Conservation (phyloP, 2,329 filamentous ascomycete species). For the Xylaria sp. region DNA sequence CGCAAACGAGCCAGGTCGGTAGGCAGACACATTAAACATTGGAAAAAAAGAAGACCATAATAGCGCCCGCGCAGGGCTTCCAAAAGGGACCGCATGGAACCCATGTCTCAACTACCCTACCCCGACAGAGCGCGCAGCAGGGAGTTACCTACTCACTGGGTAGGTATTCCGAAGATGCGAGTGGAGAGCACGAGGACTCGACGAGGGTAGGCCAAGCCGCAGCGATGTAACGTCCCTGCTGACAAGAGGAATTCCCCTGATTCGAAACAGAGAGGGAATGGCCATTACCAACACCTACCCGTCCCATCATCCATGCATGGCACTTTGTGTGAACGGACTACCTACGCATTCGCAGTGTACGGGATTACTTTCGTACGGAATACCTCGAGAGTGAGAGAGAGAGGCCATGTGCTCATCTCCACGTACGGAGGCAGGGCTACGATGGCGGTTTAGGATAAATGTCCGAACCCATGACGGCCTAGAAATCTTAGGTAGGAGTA, state of each 20-base stretch:
- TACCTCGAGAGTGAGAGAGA: not conserved
- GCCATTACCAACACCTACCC: not conserved
- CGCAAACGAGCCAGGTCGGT: conserved; percentile 8
- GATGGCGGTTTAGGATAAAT: conserved; percentile 11
- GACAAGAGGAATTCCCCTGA: conserved; percentile 18
- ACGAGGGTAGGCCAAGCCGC: conserved; percentile 1
- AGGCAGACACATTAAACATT: not conserved
- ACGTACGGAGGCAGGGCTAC: conserved; percentile 8
- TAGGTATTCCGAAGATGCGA: not conserved
- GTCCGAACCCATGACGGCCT: conserved; percentile 7
- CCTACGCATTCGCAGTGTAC: too few species aligned
- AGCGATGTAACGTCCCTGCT: conserved; percentile 21
- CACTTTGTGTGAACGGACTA: conserved; percentile 14
- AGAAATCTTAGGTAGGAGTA: conserved; percentile 3
- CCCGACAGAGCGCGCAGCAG: conserved; percentile 12
- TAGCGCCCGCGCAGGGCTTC: conserved; percentile 6
- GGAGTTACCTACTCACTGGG: not conserved
- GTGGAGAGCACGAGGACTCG: conserved; percentile 9
- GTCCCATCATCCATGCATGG: conserved; percentile 15
- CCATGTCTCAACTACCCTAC: conserved; percentile 14
- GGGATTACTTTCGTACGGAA: not conserved
- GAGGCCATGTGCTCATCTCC: conserved; percentile 8
- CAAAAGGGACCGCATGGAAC: conserved; percentile 5
- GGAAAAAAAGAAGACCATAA: conserved; percentile 5
- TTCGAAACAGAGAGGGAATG: conserved; percentile 15